A percentile compares a stretch with the other conserved stretches of the same genome.
phyloP scores from a whole-genome alignment of 2,329 filamentous ascomycete genomes.

The Aspergillus udagawae region DNA sequence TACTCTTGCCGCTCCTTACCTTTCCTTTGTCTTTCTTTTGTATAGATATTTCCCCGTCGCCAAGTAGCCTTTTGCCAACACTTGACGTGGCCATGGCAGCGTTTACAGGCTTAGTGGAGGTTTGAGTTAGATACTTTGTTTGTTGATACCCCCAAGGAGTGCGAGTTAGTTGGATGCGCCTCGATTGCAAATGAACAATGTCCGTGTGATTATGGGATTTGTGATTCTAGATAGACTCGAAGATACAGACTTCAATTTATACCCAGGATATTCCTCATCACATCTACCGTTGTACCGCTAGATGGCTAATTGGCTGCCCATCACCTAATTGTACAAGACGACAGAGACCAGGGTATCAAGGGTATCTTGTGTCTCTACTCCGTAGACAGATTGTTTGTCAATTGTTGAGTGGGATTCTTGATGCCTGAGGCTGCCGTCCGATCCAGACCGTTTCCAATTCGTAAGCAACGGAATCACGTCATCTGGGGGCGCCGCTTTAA shows the following conservation, averaged over 20 bases:
- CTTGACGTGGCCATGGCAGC: conserved; percentile 5
- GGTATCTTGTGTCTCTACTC: no score
- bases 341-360: no score
- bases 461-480: conserved; percentile 33
- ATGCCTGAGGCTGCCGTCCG: conserved; percentile 9
- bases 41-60: not conserved
- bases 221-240: conserved; percentile 16
- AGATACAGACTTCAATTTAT: not conserved
- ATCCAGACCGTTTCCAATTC: conserved; percentile 27
- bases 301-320: not conserved
- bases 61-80: not conserved
- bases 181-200: conserved; percentile 8
- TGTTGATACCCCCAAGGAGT: conserved; percentile 25
- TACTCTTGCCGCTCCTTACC: conserved; percentile 13
- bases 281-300: conserved; percentile 2
- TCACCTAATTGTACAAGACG: not conserved
- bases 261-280: not conserved
- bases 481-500: conserved; percentile 19
- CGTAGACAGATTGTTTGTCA: no score
- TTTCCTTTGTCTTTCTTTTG: conserved; percentile 1
- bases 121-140: conserved; percentile 15
- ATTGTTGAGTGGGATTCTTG: not conserved
- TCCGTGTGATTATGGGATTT: conserved; percentile 5
- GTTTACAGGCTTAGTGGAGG: not conserved
- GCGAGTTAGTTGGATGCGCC: conserved; percentile 19